Base-by-base conservation (phyloP, 306 rosid species). In the Macrotyloma uniflorum region DNA sequence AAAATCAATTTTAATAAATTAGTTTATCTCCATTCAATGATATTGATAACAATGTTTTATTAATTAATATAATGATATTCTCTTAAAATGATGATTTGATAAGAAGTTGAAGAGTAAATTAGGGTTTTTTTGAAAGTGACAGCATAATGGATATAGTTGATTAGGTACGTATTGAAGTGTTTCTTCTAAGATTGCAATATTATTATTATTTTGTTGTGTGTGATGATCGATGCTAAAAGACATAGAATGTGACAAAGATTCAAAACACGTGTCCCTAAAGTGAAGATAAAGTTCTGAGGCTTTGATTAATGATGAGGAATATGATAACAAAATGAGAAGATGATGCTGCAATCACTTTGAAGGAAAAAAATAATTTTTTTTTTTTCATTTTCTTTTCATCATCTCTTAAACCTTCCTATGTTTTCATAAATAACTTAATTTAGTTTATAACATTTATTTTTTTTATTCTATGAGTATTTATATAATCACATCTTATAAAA, bases 141-240 rank as follows among this genome's bases (percentile, higher is more conserved):
- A 71, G 73, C 40, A 71, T 67, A 72, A 9, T 12, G 12, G 47
- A 45, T 15, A 18, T 22, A 35, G 67, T 75, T 75, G 61, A 81
- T 75, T 69, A 59, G 81, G 64, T 40, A 50, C 74, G 68, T 67
- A 62, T 70, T 20, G 19, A 50, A 61, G 54, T 24, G 67, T 82
- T 77, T 22, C 3, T 18, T 77, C 74, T 16, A n/a, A 50, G 35
- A 8, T 45, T 45, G 49, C 35, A 18, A 12, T 32, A 30, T 26
- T 26, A 26, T 26, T 26, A 26, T 38, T 38, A 38, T 22, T 46
- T n/a, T 66, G 13, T 46, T 62, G 22, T 20, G 5, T 12, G 23
- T 24, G 36, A 47, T 16, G 33, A 57, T 69, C 0, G 28, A 24
- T 50, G 67, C 43, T 58, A 11, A 71, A 36, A 46, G 78, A 71